Evolutionary conservation across 2,329 filamentous ascomycete genomes (phyloP), one percentile per base, ranked within the genome.

Genomic region (Pleomassaria siparia): DNA sequence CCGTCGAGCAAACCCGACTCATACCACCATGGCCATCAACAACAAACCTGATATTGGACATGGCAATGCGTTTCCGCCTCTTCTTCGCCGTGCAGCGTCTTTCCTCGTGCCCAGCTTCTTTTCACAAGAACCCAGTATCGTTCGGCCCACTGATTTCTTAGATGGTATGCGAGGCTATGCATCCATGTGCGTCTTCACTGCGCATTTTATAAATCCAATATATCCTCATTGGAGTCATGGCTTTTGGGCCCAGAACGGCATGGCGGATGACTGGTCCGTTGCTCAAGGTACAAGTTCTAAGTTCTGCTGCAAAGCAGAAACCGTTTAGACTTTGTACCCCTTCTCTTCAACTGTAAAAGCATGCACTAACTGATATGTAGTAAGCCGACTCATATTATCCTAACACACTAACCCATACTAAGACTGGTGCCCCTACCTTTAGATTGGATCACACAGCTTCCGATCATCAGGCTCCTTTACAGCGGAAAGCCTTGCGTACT

Each of bases 61-160:
- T n/a, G n/a, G n/a, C n/a, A n/a, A n/a, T n/a, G n/a, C n/a, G n/a
- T n/a, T n/a, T n/a, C n/a, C n/a, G n/a, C 49, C 3, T 54, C 36
- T 3, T 40, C 22, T 2, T 36, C 20, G 1, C 39, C 46, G 1
- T 50, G 43, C 16, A 44, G 42, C 2, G 59, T 44, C 20, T 54
- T 30, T 30, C 13, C 12, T 30, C 29, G 15, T 13, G 13, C 29
- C 29, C 8, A 30, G 29, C 29, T 30, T 30, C 13, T n/a, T 30
- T n/a, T 4, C 8, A 13, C 12, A 30, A n/a, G 29, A 35, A 18
- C 6, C 32, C 20, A 7, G 3, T 6, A 12, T 35, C 13, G 16
- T 5, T 7, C 35, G 35, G 3, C 35, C 35, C 13, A 37, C 35
- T 20, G 35, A 37, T n/a, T 37, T 37, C 20, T 15, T 37, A 22